These are phyloP conservation scores for Fomitopsis betulina DNA, from an alignment of 1,284 basidiomycete genomes.

Conservation along the genomic window DNA sequence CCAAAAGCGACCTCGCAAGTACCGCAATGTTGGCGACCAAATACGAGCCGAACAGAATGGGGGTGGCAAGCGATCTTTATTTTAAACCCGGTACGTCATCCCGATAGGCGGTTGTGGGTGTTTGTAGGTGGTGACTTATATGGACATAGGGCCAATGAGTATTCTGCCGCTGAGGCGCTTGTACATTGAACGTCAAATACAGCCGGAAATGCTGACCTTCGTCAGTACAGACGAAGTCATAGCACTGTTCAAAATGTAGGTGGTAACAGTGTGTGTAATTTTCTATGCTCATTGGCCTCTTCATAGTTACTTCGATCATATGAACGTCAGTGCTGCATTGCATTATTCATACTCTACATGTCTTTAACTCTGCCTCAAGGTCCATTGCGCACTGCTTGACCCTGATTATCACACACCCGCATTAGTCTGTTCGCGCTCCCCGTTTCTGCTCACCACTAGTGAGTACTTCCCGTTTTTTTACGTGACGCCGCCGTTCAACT, in stretches of 20 bases:
- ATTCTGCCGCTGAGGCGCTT: constrained; percentile 81
- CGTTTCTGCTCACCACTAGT: constrained; percentile 92
- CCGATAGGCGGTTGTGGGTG: constrained; percentile 8
- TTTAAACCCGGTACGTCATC: constrained; percentile 80
- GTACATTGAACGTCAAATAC: constrained; percentile 86
- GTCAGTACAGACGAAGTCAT: constrained; percentile 81
- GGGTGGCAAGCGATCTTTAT: constrained; percentile 88
- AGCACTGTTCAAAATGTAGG: constrained; percentile 88
- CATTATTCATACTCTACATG: too few relatives aligned
- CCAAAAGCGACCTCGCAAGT: constrained; percentile 13
- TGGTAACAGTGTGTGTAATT: constrained; percentile 29
- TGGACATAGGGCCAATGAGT: constrained; percentile 70
- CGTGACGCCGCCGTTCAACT: background rate
- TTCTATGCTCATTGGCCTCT: constrained; percentile 8
- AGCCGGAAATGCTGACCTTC: constrained; percentile 88
- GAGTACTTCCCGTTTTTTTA: constrained; percentile 30
- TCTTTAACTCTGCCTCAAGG: constrained; percentile 34
- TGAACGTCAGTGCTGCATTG: constrained; percentile 50
- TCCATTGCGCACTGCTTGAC: constrained; percentile 74
- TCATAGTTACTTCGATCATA: constrained; percentile 68
- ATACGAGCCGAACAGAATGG: constrained; percentile 43
- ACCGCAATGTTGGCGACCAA: constrained; percentile 6
- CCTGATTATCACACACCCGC: constrained; percentile 88
- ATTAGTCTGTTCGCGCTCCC: constrained; percentile 86
- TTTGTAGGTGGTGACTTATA: constrained; percentile 12